A percentile compares a stretch with the other conserved stretches of the same genome.
phyloP scores from a whole-genome alignment of 371 early-diverging fungal species.

The Batkoa obscura region DNA sequence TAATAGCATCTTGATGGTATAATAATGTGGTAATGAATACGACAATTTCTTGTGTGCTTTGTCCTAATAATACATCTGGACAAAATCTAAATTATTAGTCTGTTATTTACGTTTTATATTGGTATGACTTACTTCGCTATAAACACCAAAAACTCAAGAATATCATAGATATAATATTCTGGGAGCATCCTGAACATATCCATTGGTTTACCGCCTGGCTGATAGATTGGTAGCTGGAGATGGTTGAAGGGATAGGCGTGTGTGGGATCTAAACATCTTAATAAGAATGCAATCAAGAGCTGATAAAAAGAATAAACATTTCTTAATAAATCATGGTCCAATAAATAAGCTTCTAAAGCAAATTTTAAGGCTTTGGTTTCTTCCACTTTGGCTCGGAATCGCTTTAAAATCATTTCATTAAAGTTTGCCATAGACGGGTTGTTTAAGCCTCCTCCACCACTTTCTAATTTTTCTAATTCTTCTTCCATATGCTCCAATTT shows the following conservation, averaged over 20 bases:
- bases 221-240: background rate
- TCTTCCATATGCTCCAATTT: constrained; percentile 41
- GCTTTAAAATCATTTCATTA: constrained; percentile 27
- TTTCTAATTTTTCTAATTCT: constrained; percentile 25
- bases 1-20: constrained; percentile 50
- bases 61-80: constrained; percentile 27
- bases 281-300: constrained; percentile 60
- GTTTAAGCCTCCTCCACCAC: constrained; percentile 20
- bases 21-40: constrained; percentile 64
- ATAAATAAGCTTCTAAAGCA: constrained; percentile 51
- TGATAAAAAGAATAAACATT: constrained; percentile 54
- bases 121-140: constrained; percentile 22
- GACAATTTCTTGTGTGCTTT: constrained; percentile 46
- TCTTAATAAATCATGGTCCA: constrained; percentile 42
- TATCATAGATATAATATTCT: constrained; percentile 83
- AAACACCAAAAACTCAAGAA: constrained; percentile 49
- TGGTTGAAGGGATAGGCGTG: background rate
- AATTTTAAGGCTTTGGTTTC: constrained; percentile 23
- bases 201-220: constrained; percentile 14
- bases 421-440: constrained; percentile 19
- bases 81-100: constrained; percentile 25
- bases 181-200: constrained; percentile 60
- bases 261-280: constrained; percentile 34
- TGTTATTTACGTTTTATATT: background rate
- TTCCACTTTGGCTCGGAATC: constrained; percentile 21